Percentiles rank a stretch among this genome's conserved stretches.
phyloP scores from a whole-genome alignment of 2,329 filamentous ascomycete genomes.

The Alternaria burnsii region DNA sequence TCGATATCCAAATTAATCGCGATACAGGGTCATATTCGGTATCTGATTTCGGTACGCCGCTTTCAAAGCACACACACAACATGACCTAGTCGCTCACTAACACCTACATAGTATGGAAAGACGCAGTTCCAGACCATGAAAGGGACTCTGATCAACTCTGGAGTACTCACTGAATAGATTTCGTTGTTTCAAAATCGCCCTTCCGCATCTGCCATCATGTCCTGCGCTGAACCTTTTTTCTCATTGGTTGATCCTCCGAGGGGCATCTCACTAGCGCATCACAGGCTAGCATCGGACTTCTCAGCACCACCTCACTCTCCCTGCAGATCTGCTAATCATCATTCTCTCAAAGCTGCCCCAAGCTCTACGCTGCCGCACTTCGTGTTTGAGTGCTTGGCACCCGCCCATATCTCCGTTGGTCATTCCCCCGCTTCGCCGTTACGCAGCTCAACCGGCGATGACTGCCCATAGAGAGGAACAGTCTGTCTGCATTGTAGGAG shows the following conservation, averaged over 20 bases:
- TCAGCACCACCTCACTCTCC: conserved; percentile 1
- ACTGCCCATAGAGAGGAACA: conserved; percentile 27
- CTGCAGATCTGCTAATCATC: not conserved
- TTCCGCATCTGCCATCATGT: conserved; percentile 7
- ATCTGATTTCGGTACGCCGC: conserved; percentile 55
- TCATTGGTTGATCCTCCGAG: conserved; percentile 25
- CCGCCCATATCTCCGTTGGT: not conserved
- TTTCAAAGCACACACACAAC: not conserved
- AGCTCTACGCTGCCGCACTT: not conserved
- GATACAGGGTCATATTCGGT: conserved; percentile 56
- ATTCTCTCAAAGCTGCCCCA: not conserved
- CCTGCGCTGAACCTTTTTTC: not conserved
- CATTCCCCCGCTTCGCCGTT: not conserved
- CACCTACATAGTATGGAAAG: conserved; percentile 53
- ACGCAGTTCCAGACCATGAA: conserved; percentile 61
- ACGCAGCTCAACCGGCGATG: not conserved
- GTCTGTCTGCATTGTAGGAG: conserved; percentile 55
- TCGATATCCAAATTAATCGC: conserved; percentile 9
- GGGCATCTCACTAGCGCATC: conserved; percentile 24
- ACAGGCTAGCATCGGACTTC: conserved; percentile 6
- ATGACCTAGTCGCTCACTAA: conserved; percentile 5
- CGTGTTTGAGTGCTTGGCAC: not conserved
- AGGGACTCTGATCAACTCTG: conserved; percentile 46
- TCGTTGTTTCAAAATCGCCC: not conserved
- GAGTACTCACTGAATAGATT: conserved; percentile 35